A percentile compares a stretch with the other conserved stretches of the same genome.
Evolutionary conservation across 2,329 filamentous ascomycete genomes (phyloP).

Genomic region (Celoporthe dispersa): DNA sequence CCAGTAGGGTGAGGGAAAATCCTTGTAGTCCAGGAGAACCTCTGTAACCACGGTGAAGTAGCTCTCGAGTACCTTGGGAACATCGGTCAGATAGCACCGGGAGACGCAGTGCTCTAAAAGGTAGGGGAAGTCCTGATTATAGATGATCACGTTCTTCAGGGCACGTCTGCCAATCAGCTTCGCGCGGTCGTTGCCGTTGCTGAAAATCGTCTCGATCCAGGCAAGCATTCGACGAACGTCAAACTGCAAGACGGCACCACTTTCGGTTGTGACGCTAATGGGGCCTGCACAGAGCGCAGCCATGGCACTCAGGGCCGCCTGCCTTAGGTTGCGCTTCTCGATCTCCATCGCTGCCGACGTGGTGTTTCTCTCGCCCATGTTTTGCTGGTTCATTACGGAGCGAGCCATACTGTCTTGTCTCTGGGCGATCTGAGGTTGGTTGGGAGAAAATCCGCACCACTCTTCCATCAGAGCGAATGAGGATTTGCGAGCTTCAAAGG

Average conservation of each 20-base stretch:
- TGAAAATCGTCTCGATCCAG: constrained; percentile 96
- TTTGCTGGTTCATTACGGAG: constrained; percentile 79
- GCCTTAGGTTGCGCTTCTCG: constrained; percentile 89
- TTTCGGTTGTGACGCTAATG: constrained; percentile 85
- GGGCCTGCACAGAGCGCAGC: constrained; percentile 86
- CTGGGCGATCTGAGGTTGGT: constrained; percentile 79
- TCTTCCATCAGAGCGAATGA: constrained; percentile 98
- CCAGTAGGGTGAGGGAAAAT: constrained; percentile 87
- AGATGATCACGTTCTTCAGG: constrained; percentile 83
- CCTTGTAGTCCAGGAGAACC: constrained; percentile 80
- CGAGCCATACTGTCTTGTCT: constrained; percentile 88
- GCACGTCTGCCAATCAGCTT: constrained; percentile 88
- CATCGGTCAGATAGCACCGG: constrained; percentile 84
- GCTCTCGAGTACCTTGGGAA: constrained; percentile 84
- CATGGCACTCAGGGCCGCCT: constrained; percentile 93
- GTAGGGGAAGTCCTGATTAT: constrained; percentile 86
- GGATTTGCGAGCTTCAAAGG: constrained; percentile 94
- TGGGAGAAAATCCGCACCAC: constrained; percentile 97
- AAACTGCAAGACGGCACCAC: constrained; percentile 85
- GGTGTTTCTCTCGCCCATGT: constrained; percentile 74
- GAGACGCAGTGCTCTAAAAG: constrained; percentile 88
- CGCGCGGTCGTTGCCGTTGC: constrained; percentile 86
- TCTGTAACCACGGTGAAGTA: constrained; percentile 94
- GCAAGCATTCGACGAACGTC: constrained; percentile 90
- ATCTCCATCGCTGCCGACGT: constrained; percentile 93